A percentile compares a stretch with the other conserved stretches of the same genome.
Evolutionary conservation across 495 filamentous ascomycete species (phyloP).

Genomic region (Neurospora pannonica): DNA sequence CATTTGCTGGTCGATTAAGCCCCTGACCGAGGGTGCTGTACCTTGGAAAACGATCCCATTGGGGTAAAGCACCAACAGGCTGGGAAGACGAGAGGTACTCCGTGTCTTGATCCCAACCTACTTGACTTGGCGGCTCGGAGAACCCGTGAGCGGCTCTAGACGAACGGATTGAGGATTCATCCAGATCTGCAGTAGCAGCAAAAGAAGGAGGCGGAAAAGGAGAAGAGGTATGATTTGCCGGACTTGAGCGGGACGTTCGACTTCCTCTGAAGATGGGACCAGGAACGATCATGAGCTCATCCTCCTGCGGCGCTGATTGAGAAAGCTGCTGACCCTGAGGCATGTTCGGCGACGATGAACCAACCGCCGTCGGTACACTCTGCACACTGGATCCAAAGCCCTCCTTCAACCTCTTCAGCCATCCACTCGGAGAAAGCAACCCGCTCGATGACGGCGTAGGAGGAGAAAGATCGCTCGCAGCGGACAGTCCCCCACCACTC

Average conservation of each 20-base stretch:
- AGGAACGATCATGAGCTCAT: constrained; percentile 1
- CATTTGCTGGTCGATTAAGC: not conserved
- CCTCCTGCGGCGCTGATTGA: constrained; percentile 1
- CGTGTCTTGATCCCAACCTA: constrained; percentile 1
- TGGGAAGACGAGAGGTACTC: constrained; percentile 17
- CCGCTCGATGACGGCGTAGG: not conserved
- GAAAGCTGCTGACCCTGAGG: not conserved
- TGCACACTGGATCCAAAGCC: not conserved
- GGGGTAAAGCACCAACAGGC: constrained; percentile 9
- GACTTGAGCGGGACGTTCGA: constrained; percentile 22
- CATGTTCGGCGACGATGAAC: not conserved
- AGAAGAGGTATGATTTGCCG: constrained; percentile 4
- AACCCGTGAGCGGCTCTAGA: not conserved
- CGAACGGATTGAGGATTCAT: not conserved
- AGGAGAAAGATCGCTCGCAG: not conserved
- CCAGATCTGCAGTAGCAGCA: constrained; percentile 3
- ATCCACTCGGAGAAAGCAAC: not conserved
- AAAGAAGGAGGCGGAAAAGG: constrained; percentile 23
- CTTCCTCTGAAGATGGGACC: constrained; percentile 18
- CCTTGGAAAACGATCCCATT: not conserved
- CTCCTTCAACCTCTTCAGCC: not conserved
- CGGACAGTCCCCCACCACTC: not conserved
- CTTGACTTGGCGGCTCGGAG: not conserved
- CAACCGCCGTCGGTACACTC: constrained; percentile 1
- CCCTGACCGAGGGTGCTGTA: not conserved